These are phyloP conservation scores for Chamaecyparis obtusa DNA, from an alignment of 75 land plant genomes.

Conservation along the genomic window DNA sequence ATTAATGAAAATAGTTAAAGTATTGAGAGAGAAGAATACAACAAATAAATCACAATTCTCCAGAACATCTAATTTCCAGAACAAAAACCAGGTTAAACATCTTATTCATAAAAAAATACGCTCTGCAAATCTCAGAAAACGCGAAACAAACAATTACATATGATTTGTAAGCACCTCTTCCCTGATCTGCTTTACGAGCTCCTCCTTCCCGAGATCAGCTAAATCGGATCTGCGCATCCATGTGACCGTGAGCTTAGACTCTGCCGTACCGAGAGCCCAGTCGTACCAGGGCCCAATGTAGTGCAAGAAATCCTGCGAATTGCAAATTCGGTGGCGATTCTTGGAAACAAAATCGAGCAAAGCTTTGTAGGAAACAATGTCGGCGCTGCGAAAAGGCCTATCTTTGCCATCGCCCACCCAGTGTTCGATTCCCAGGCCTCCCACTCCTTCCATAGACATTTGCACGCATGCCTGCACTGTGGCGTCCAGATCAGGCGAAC, in stretches of 20 bases:
- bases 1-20: no score
- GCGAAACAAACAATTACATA: no score
- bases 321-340: background rate
- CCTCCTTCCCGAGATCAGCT: background rate
- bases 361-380: background rate
- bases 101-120: no score
- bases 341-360: background rate
- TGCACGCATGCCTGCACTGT: background rate
- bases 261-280: background rate
- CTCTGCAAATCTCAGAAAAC: no score
- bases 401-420: background rate
- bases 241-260: background rate
- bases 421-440: background rate
- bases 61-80: no score
- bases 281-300: constrained; percentile 2
- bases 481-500: background rate
- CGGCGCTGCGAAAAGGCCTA: background rate
- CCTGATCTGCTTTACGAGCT: background rate
- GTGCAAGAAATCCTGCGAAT: background rate
- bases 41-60: no score
- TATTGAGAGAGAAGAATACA: no score
- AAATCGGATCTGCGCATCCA: background rate
- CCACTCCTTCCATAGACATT: background rate
- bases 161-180: background rate
- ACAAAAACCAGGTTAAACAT: no score